Evolutionary conservation across 441 rosid species (phyloP).

Genomic region (Rhodomyrtus psidioides): DNA sequence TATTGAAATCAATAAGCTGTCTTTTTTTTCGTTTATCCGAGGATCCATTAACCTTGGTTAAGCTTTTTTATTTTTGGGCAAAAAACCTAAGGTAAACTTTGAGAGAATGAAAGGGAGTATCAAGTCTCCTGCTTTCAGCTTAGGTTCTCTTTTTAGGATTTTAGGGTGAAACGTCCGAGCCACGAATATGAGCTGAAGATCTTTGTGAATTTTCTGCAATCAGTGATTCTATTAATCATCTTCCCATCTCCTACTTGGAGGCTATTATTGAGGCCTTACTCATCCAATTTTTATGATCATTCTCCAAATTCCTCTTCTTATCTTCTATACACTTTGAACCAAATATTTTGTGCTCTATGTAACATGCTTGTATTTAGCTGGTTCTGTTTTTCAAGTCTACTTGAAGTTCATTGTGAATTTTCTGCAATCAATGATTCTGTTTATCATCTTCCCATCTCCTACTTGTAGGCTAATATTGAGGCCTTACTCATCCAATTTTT

Average conservation of each 20-base stretch:
- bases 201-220: background rate
- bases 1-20: background rate
- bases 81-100: background rate
- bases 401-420: background rate
- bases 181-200: background rate
- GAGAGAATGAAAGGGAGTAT: background rate
- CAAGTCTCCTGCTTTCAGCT: background rate
- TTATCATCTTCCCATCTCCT: background rate
- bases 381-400: background rate
- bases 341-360: background rate
- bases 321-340: background rate
- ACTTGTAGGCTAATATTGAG: background rate
- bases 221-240: background rate
- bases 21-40: background rate
- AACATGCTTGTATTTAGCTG: background rate
- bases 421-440: background rate
- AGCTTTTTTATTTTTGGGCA: background rate
- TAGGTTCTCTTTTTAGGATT: background rate
- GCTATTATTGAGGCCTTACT: background rate
- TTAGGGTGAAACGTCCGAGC: background rate
- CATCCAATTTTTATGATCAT: background rate
- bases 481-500: background rate
- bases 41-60: background rate
- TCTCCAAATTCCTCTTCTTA: background rate
- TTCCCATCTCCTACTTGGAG: background rate